Base-by-base conservation (phyloP, 177 flowering plant genomes). In the Vitis hybrid region DNA sequence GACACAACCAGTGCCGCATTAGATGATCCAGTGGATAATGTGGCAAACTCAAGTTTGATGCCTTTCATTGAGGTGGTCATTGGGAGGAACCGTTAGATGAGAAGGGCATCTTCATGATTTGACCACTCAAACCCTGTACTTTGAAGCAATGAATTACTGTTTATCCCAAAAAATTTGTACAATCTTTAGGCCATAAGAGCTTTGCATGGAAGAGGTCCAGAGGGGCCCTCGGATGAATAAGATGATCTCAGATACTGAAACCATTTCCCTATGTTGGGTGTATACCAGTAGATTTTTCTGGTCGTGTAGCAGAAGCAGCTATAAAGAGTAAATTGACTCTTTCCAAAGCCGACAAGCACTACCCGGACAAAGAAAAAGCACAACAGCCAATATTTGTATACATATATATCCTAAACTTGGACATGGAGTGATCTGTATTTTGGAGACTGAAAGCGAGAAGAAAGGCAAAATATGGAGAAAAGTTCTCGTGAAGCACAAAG, bases 401-500 rank as follows among this genome's bases (percentile, higher is more conserved):
- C 57, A 54, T 69, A 50, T 50, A 55, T 67, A 18, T 45, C 62
- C 23, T 64, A 54, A 58, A 52, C 45, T 23, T 30, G 50, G 64
- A 21, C 23, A 10, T 56, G 56, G 65, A 58, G 61, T 58, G 64
- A 60, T 52, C 67, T 70, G 59, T 68, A 56, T 67, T 75, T 72
- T 14, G 48, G 73, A 71, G 83, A 68, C 80, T 72, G 74, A 80
- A 76, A 76, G 70, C 23, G 11, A 72, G 62, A 63, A 58, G 51
- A 72, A 71, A 65, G 56, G 56, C 61, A 48, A 17, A 19, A 61
- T 12, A 34, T n/a, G 32, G 13, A 50, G 62, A 76, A 72, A 75
- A 68, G 71, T 62, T 73, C 60, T 74, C 75, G 76, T 66, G 72
- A 76, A 65, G 54, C 72, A 56, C 49, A 68, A 66, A 70, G 30